Conservation (phyloP, 108 stramenopile species). For the Cyclotella baltica region DNA sequence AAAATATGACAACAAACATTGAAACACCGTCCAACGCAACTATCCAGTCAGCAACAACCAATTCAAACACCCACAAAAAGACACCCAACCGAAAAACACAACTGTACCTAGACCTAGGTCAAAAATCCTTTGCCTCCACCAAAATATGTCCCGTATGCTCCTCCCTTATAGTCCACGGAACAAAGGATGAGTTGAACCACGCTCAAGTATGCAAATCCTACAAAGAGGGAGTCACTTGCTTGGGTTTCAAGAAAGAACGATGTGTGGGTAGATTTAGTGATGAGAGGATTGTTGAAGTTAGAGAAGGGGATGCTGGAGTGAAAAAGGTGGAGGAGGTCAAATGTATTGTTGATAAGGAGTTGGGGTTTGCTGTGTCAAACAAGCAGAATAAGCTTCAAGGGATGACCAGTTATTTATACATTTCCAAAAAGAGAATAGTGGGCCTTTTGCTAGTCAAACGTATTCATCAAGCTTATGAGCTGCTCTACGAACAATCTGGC, state of each 20-base stretch:
- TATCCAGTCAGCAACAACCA: background rate
- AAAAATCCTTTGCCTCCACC: slow-evolving; percentile 69
- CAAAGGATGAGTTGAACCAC: slow-evolving; percentile 65
- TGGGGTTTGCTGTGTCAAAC: slow-evolving; percentile 57
- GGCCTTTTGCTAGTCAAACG: slow-evolving; percentile 62
- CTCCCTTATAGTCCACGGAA: slow-evolving; percentile 76
- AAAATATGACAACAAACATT: background rate
- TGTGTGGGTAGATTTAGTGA: slow-evolving; percentile 13
- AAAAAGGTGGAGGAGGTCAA: slow-evolving; percentile 61
- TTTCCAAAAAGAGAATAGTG: slow-evolving; percentile 67
- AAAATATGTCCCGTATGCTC: slow-evolving; percentile 74
- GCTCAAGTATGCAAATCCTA: slow-evolving; percentile 62
- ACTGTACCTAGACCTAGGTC: slow-evolving; percentile 85
- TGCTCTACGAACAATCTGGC: slow-evolving; percentile 27
- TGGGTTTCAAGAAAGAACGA: slow-evolving; percentile 50
- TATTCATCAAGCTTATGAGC: slow-evolving; percentile 61
- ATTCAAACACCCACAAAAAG: slow-evolving; percentile 3
- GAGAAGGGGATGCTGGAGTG: slow-evolving; percentile 50
- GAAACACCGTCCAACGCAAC: background rate
- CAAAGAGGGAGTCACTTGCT: slow-evolving; percentile 63
- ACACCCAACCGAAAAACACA: slow-evolving; percentile 37
- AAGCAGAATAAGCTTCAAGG: slow-evolving; percentile 3
- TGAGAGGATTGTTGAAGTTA: slow-evolving; percentile 56
- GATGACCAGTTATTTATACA: slow-evolving; percentile 64
- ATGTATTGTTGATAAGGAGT: slow-evolving; percentile 63